A percentile compares a stretch with the other conserved stretches of the same genome.
These are phyloP conservation scores for Ogataea haglerorum DNA, from an alignment of 805 yeast genomes.

Conservation along the genomic window DNA sequence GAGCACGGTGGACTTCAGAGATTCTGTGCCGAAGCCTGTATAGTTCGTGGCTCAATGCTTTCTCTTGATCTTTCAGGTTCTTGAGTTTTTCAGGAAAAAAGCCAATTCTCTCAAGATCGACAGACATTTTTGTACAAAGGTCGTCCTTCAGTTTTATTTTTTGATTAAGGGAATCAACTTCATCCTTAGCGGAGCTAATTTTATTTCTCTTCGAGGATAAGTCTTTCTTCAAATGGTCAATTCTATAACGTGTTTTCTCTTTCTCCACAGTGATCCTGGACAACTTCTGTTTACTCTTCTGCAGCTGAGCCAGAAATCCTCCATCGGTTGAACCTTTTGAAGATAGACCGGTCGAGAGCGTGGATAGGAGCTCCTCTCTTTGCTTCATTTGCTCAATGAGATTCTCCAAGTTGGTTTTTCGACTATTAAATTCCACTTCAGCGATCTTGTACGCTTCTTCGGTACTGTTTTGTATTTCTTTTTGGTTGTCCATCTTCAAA, in stretches of 20 bases:
- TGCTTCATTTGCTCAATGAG: constrained; percentile 47
- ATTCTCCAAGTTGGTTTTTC: constrained; percentile 42
- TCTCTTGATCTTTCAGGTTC: constrained; percentile 46
- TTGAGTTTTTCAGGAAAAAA: constrained; percentile 47
- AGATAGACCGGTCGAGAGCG: constrained; percentile 86
- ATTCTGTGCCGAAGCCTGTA: constrained; percentile 44
- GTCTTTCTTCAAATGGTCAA: constrained; percentile 54
- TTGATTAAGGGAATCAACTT: constrained; percentile 35
- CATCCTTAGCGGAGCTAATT: constrained; percentile 49
- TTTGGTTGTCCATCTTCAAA: background rate
- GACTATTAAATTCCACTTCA: constrained; percentile 43
- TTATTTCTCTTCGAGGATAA: constrained; percentile 43
- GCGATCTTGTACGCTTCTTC: constrained; percentile 31
- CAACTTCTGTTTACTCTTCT: constrained; percentile 54
- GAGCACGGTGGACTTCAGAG: constrained; percentile 55
- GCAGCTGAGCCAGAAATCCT: constrained; percentile 73
- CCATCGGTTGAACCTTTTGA: constrained; percentile 72
- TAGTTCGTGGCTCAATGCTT: constrained; percentile 40
- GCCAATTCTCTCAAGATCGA: constrained; percentile 47
- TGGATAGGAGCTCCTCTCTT: constrained; percentile 77
- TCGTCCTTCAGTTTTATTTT: background rate
- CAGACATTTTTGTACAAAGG: constrained; percentile 38
- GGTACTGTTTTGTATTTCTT: constrained; percentile 10
- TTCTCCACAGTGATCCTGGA: constrained; percentile 52
- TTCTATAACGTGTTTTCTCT: constrained; percentile 57